A percentile compares a stretch with the other conserved stretches of the same genome.
Evolutionary conservation across 192 early-diverging fungal species (phyloP).

Genomic region (Rhizophagus sp.): DNA sequence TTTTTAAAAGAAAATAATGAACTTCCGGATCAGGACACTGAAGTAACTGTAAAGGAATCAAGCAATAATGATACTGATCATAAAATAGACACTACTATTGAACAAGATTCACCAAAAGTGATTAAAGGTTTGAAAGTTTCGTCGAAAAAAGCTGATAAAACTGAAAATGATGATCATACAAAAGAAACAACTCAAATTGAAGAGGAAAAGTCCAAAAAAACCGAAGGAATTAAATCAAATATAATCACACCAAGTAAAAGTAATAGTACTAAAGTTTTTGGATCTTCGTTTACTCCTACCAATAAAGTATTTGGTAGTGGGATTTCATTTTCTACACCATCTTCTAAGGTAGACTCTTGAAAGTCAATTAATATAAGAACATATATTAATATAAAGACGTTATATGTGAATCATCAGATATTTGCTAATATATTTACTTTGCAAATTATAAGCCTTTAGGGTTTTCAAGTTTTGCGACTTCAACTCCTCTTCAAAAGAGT

Average conservation of each 20-base stretch:
- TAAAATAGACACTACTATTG: neutral
- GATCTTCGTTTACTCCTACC: neutral
- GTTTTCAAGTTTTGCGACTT: neutral
- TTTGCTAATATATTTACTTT: neutral
- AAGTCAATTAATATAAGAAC: no score
- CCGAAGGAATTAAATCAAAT: neutral
- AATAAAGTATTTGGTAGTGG: conserved; percentile 5
- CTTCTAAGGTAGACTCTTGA: neutral
- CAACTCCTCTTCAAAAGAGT: neutral
- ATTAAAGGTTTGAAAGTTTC: neutral
- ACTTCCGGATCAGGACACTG: neutral
- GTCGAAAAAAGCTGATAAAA: no score
- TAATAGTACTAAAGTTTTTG: neutral
- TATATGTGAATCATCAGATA: neutral
- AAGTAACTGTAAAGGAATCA: neutral
- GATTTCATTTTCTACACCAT: neutral
- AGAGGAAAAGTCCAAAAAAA: neutral
- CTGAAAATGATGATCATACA: no score
- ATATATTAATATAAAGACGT: no score
- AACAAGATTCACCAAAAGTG: neutral
- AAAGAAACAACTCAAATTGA: neutral
- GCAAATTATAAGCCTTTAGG: neutral
- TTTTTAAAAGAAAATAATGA: neutral
- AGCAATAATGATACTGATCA: neutral
- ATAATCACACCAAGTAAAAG: neutral